Base-by-base conservation (phyloP, 176 grass and related monocot species). In the Carex pumila region DNA sequence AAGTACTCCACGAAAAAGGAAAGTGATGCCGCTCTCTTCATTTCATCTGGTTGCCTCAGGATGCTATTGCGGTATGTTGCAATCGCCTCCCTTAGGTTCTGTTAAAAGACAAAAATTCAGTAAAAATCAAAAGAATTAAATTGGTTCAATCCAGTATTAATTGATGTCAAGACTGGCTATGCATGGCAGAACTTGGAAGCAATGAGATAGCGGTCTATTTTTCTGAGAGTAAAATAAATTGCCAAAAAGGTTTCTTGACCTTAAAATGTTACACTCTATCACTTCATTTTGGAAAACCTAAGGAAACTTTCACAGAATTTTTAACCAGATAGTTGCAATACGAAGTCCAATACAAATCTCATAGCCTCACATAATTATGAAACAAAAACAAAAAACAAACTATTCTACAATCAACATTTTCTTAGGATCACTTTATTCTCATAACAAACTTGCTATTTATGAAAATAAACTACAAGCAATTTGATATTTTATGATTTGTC, bases 1-100 rank as follows among this genome's bases (percentile, higher is more conserved):
- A 98, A 92, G 82, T 98, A 98, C 76, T 98, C 96, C 65, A 98
- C 93, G 72, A 98, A 98, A 87, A 98, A 98, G 59, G 96, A 98
- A 87, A 98, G 92, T 81, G 93, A 92, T 71, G 96, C 86, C 62
- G 94, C 96, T 82, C 93, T 89, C 87, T 98, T 98, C 92, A 98
- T 90, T 68, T 98, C 96, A 93, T 98, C 96, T 78, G 96, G 88
- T 83, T 98, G 96, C 59, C 93, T 92, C 91, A 93, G 91, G 85
- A 94, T 98, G 81, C 81, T 98, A 90, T 85, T 98, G 79, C 96
- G 90, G 83, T 98, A 98, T 14, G 91, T 95, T 41, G 87, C 96
- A 89, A 98, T 98, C 45, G 96, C 93, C 87, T 95, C 96, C 83
- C 96, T 87, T 76, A 98, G 85, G 53, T 98, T 98, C 96, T 98